Evolutionary conservation across 2,329 filamentous ascomycete genomes (phyloP).

Genomic region (Fusarium phyllophilum): DNA sequence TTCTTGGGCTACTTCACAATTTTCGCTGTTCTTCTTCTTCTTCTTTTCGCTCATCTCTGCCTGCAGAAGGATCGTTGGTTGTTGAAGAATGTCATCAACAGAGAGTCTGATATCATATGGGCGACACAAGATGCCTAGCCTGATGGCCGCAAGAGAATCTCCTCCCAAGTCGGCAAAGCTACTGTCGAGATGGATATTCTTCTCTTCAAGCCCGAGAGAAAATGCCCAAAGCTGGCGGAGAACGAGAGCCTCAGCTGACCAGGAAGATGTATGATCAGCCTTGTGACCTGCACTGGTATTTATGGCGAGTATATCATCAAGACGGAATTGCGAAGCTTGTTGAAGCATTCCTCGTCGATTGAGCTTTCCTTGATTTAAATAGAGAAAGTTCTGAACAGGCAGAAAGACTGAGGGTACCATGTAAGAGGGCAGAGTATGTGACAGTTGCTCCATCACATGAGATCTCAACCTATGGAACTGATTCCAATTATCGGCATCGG

Average conservation of each 20-base stretch:
- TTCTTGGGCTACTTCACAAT: neutral
- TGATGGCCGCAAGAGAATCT: neutral
- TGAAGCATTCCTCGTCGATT: neutral
- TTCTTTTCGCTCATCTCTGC: neutral
- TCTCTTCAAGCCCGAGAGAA: neutral
- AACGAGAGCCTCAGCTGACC: neutral
- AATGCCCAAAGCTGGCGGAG: neutral
- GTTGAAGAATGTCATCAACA: neutral
- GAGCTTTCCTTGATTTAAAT: neutral
- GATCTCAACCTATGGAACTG: neutral
- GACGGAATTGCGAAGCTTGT: neutral
- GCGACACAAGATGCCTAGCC: neutral
- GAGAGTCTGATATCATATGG: neutral
- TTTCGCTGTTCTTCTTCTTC: neutral
- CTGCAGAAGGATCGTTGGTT: neutral
- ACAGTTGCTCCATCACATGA: neutral
- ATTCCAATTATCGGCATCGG: neutral
- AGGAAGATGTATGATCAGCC: neutral
- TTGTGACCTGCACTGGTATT: neutral
- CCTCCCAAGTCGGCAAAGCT: neutral
- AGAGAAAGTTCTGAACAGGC: neutral
- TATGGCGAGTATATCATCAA: neutral
- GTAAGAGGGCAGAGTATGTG: neutral
- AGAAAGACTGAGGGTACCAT: neutral
- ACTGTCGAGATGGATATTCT: neutral